Percentiles rank a stretch among this genome's conserved stretches.
These are phyloP conservation scores for Yamadazyma atlantica DNA, from an alignment of 1,139 yeast genomes.

Conservation along the genomic window DNA sequence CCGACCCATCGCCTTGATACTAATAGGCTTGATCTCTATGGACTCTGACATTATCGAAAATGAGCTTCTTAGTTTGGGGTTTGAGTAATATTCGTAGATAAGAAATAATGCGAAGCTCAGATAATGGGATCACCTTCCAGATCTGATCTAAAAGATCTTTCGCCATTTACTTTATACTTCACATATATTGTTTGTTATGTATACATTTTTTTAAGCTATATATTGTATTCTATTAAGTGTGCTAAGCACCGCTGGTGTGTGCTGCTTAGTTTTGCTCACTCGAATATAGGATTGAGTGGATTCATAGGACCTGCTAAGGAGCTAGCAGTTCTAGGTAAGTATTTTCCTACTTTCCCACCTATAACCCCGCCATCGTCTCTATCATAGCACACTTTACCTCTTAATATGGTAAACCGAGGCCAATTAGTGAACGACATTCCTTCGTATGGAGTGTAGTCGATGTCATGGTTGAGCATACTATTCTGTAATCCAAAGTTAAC, in stretches of 20 bases:
- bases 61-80: background rate
- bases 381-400: slow-evolving; percentile 37
- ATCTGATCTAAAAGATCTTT: too few species aligned
- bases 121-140: background rate
- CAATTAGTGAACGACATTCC: slow-evolving; percentile 42
- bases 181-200: too few species aligned
- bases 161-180: too few species aligned
- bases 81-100: background rate
- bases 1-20: slow-evolving; percentile 15
- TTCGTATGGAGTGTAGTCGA: slow-evolving; percentile 48
- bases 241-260: too few species aligned
- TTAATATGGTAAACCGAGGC: slow-evolving; percentile 44
- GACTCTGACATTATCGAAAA: slow-evolving; percentile 6
- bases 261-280: too few species aligned
- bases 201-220: too few species aligned
- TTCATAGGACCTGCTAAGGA: slow-evolving; percentile 17
- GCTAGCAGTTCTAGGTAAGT: slow-evolving; percentile 23
- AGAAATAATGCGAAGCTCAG: background rate
- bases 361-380: slow-evolving; percentile 28
- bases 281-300: slow-evolving; percentile 10
- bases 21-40: slow-evolving; percentile 13
- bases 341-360: slow-evolving; percentile 21
- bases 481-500: slow-evolving; percentile 29
- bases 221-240: too few species aligned
- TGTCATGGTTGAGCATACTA: slow-evolving; percentile 37